Evolutionary conservation across 805 yeast genomes (phyloP), one percentile per base, ranked within the genome.

Genomic region (Lipomyces mesembrius): DNA sequence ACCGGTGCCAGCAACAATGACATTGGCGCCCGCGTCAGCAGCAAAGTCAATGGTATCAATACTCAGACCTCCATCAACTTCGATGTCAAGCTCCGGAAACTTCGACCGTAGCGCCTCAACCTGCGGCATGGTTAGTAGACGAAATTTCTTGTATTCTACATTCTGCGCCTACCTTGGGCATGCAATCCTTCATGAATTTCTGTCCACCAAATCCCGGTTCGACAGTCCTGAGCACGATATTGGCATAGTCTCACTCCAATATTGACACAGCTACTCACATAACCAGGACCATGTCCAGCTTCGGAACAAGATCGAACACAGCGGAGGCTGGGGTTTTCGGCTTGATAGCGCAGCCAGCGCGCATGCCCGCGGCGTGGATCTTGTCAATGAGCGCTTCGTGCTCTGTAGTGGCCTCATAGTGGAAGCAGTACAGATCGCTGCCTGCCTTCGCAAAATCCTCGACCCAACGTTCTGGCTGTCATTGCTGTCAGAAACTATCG

Each of bases 151-250:
- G 39, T n/a, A 14, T 39, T 17, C 20, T 25, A 52, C 17, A 17
- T 34, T 17, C 14, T 17, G 11, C 3, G 9, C 57, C 32, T 32
- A 71, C 98, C 80, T 94, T 94, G 69, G 96, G 92, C 98, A 95
- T 93, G 97, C 94, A 93, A 66, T 87, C 91, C 22, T 87, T 81
- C 97, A 91, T 92, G 82, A 95, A 95, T 78, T 89, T 90, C 80
- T 95, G 99, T 57, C 99, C 99, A 27, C 99, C 99, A 77, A 95
- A 94, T 0, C 99, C 99, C 14, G 99, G 99, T 80, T 95, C 99
- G 46, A 95, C 98, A 2, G 99, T 95, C 73, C 71, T 70, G 37
- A 11, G 27, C 29, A 35, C 32, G 52, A 34, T 8, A 14, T 39
- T 39, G 20, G 46, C 25, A 34, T 39, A 9, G 14, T 43, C 20